Base-by-base conservation (phyloP, 2,329 filamentous ascomycete genomes). In the Paecilomyces sp. region DNA sequence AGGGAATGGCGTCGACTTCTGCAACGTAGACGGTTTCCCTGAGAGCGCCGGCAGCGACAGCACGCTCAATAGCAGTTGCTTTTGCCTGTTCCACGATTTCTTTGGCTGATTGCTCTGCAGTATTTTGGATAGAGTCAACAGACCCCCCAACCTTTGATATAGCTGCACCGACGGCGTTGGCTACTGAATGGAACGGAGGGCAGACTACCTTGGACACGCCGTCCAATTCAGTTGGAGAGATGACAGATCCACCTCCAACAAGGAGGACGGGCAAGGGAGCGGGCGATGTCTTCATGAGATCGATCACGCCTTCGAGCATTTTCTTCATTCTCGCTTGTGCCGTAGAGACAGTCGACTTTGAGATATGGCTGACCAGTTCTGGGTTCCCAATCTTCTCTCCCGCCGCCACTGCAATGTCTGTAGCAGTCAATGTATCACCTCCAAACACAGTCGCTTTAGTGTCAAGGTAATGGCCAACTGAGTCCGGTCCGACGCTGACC, bases 81-180 rank as follows among this genome's bases (percentile, higher is more conserved):
- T 65, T 65, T 13, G 59, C 62, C 53, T 65, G 54, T 54, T 67
- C 63, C 8, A 63, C 58, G 12, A 63, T 59, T 50, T 64, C 51
- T 15, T 53, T 31, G 18, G 62, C 57, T 12, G 57, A 52, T 54
- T 61, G 53, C 31, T 61, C 73, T 47, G 76, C 72, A 12, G 76
- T 66, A 13, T 79, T 76, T 63, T 80, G 74, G 13, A 83, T 78
- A 0, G 78, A 71, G 57, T 84, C 82, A 1, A 83, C 72, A 5
- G 78, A 76, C 1, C 80, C 81, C 2, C 78, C 79, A 0, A 83
- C 77, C 56, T 81, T 81, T 1, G 80, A 81, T 47, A 83, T 83
- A 0, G 83, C 83, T 0, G 83, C 83, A 11, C 83, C 83, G 1
- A 86, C 80, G 0, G 83, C 83, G 66, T 85, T 86, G 6, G 83